Base-by-base conservation (phyloP, 495 filamentous ascomycete genomes). In the Thermothielavioides terrestris region DNA sequence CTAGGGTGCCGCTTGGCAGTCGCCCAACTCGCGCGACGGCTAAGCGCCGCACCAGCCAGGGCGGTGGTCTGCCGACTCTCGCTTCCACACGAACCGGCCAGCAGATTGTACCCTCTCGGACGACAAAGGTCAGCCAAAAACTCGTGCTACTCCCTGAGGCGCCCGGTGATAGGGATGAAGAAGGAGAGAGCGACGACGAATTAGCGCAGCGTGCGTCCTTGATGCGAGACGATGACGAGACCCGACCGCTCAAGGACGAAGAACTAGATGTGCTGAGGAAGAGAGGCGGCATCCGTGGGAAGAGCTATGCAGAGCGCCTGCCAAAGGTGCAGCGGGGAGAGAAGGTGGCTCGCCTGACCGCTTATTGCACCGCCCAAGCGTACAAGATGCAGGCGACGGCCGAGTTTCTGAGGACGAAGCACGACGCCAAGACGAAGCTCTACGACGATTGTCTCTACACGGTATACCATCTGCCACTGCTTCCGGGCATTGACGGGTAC, bases 401-500 rank as follows among this genome's bases (percentile, higher is more conserved):
- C 17, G 78, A 85, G 38, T 99, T 99, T 69, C 76, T 95, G 30
- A 86, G 84, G 62, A 87, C 84, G 38, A 80, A 80, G 60, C 92
- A 99, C 75, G 83, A 84, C n/a, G 94, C 89, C 0, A 80, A 86
- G 69, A 94, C 90, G 34, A 99, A 99, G 66, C 76, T 97, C n/a
- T 99, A 99, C 65, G 94, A 97, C 66, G 94, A 99, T 62, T 97
- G 94, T 61, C 74, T 99, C 17, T 99, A 99, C 59, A 85, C 82
- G 5, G 92, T 91, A 26, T 99, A 97, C 66, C 90, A 97, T 69
- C 70, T 95, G 22, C 92, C 92, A 8, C 65, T 99, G 41, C 69
- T 97, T 42, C 83, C 85, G 6, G 94, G 92, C 0, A 75, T 72
- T 36, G 88, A 92, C 28, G 92, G 94, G 6, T 95, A 88, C 60